These are phyloP conservation scores for Mycena sp. DNA, from an alignment of 1,284 basidiomycete genomes.

Conservation along the genomic window DNA sequence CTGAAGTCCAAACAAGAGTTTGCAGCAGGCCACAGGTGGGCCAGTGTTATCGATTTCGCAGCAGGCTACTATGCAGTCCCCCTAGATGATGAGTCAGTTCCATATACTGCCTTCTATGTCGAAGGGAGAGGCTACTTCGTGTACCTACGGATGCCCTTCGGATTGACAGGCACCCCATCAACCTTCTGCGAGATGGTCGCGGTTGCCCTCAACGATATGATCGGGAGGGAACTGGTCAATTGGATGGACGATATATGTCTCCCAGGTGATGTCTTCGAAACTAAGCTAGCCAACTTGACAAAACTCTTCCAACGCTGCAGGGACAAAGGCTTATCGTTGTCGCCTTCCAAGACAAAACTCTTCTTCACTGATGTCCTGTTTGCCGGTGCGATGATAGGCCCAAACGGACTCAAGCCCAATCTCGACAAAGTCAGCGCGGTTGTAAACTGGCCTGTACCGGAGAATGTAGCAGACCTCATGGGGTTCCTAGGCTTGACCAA, in stretches of 20 bases:
- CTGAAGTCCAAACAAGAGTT: slow-evolving; percentile 44
- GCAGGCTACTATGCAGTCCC: slow-evolving; percentile 44
- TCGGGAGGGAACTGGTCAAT: no score
- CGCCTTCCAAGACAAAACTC: slow-evolving; percentile 41
- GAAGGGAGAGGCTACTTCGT: slow-evolving; percentile 50
- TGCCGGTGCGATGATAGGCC: slow-evolving; percentile 42
- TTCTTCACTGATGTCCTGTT: slow-evolving; percentile 46
- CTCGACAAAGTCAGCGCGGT: slow-evolving; percentile 46
- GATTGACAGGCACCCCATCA: slow-evolving; percentile 51
- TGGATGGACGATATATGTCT: no score
- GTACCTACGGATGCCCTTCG: slow-evolving; percentile 51
- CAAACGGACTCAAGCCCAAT: slow-evolving; percentile 43
- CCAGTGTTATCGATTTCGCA: slow-evolving; percentile 44
- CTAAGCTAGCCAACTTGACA: slow-evolving; percentile 34
- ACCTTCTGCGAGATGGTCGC: slow-evolving; percentile 48
- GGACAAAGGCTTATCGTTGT: slow-evolving; percentile 40
- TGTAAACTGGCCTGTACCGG: slow-evolving; percentile 44
- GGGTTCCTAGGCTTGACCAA: slow-evolving; percentile 39
- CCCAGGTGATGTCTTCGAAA: slow-evolving; percentile 40
- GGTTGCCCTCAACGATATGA: no score
- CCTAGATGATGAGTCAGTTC: slow-evolving; percentile 39
- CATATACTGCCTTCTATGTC: slow-evolving; percentile 50
- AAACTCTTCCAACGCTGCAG: slow-evolving; percentile 36
- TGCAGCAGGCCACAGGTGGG: slow-evolving; percentile 43
- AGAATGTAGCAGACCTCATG: slow-evolving; percentile 38